Base-by-base conservation (phyloP, 805 yeast species). In the Cyberlindnera maclurae region DNA sequence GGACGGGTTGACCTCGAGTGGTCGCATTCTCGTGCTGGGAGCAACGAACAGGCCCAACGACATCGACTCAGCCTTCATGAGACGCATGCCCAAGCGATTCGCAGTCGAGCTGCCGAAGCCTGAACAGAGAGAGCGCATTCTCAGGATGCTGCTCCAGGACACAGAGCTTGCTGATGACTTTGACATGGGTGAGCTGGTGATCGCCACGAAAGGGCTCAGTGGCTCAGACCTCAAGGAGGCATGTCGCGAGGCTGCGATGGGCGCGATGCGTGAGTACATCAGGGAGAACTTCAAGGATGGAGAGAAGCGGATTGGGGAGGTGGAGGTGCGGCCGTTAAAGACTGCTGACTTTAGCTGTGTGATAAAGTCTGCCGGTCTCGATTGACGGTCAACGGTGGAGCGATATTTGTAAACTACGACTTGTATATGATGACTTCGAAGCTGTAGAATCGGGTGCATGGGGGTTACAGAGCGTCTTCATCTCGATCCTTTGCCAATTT, bases 21-120 rank as follows among this genome's bases (percentile, higher is more conserved):
- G 95, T 2, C 70, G 95, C 34, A 74, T 93, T 4, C 65, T 90
- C 65, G 87, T 90, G 2, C 72, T 90, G 51, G 98, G 97, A 3
- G 97, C 97, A 9, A 90, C 98, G 1, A 90, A 90, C 58, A 70
- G 98, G 47, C 88, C 93, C 31, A 73, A 75, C 43, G 98, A 90
- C 58, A 90, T 90, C 33, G 98, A 90, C 56, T 73, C 75, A 44
- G 98, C 98, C 2, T 86, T 90, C 54, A 67, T 93, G 63, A 75
- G 98, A 62, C 75, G 98, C 55, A 71, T 90, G 77, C 97, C 97
- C 6, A 90, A 90, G 59, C 71, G 86, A 38, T 89, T 90, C 59
- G 76, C 88, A 3, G 79, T 93, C 15, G 69, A 74, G 2, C 70
- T 82, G 49, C 97, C 98, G 2, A 70, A 72, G 41, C 59, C 70